Conservation (phyloP, 83 land plant genomes). For the Thuja plicata region DNA sequence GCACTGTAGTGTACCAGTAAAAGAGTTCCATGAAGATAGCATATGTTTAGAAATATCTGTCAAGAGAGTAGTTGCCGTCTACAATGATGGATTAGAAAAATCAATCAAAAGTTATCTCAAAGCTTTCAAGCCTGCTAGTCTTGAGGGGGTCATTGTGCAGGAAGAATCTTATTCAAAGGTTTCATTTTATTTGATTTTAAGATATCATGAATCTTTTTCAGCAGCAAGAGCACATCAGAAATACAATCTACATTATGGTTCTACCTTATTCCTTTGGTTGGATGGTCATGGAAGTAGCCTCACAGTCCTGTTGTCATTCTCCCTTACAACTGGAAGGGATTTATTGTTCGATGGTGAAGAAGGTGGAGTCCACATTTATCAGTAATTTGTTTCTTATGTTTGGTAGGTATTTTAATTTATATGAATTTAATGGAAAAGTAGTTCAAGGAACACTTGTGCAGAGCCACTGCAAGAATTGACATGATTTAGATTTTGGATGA, state of each 20-base stretch:
- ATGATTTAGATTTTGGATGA: not conserved
- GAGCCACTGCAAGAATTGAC: not conserved
- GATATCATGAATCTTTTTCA: not conserved
- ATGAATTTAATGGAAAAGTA: not conserved
- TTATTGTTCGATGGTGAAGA: not conserved
- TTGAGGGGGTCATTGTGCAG: not conserved
- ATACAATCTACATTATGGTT: not conserved
- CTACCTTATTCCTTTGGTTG: not conserved
- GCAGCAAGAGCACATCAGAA: not conserved
- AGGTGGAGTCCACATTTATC: not conserved
- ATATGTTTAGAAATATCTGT: no score
- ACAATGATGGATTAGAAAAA: not conserved
- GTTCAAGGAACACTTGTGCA: not conserved
- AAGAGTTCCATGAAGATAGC: not conserved
- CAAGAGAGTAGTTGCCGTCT: not conserved
- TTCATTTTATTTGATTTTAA: not conserved
- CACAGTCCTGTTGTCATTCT: not conserved
- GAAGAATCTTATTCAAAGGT: not conserved
- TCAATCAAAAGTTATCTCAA: not conserved
- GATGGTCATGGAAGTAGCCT: not conserved
- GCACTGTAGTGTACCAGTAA: not conserved
- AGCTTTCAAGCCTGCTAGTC: not conserved
- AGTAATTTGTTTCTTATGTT: not conserved
- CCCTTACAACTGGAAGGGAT: not conserved
- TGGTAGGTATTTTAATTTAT: not conserved